Percentiles rank a stretch among this genome's conserved stretches.
phyloP scores from a whole-genome alignment of 108 stramenopile species.

The Thalassiosira profunda region DNA sequence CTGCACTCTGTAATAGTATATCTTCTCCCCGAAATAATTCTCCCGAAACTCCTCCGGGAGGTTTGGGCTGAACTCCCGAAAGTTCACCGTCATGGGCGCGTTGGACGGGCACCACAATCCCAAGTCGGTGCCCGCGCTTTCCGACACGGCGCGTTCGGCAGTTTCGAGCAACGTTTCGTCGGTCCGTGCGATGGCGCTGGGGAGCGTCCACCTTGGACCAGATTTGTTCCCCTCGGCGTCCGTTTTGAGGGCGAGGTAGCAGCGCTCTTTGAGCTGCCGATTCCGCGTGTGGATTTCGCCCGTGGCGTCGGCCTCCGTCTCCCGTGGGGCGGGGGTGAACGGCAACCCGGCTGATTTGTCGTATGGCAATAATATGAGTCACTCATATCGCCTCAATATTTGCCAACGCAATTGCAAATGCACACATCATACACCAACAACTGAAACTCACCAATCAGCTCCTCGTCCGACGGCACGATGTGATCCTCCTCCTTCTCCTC shows the following conservation, averaged over 20 bases:
- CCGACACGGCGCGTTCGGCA: conserved; percentile 51
- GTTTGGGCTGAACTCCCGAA: conserved; percentile 46
- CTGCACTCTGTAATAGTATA: conserved; percentile 79
- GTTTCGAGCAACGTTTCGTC: conserved; percentile 69
- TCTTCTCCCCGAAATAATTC: conserved; percentile 79
- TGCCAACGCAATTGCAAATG: not conserved
- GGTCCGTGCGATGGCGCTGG: conserved; percentile 52
- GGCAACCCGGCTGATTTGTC: conserved; percentile 46
- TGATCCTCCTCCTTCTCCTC: conserved; percentile 47
- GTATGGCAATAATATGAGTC: not conserved
- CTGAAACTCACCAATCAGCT: conserved; percentile 58
- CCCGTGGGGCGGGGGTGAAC: conserved; percentile 79
- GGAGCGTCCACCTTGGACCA: conserved; percentile 61
- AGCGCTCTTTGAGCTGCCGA: conserved; percentile 68
- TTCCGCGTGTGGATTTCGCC: conserved; percentile 72
- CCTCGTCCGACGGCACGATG: conserved; percentile 59
- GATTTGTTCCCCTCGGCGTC: conserved; percentile 22
- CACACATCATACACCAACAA: not conserved
- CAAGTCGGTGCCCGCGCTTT: conserved; percentile 45
- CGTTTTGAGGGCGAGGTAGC: conserved; percentile 67
- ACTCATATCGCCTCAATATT: not conserved
- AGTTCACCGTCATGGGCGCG: conserved; percentile 73
- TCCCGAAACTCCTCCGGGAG: conserved; percentile 32
- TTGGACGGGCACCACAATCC: conserved; percentile 68
- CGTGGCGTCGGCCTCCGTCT: conserved; percentile 79